Evolutionary conservation across 2,329 filamentous ascomycete species (phyloP), one percentile per base, ranked within the genome.

Genomic region (Trichoderma guizhouense): DNA sequence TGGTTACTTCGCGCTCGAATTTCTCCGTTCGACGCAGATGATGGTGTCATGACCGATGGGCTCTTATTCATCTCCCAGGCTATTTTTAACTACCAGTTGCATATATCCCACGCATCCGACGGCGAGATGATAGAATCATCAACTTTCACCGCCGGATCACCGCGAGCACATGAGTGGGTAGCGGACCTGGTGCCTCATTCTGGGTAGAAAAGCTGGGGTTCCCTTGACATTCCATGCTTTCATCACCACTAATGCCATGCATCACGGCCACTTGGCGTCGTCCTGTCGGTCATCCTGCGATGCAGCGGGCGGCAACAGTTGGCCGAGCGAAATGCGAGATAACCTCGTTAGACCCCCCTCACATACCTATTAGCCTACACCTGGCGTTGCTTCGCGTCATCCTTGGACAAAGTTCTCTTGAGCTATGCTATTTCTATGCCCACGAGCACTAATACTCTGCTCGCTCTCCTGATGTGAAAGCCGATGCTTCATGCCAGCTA

Each of bases 31-130:
- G 12, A 58, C 64, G 30, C 12, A 63, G 60, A 67, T 63, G 60
- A 60, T 64, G 34, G 58, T 73, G 39, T 73, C 65, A 71, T 57
- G 57, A 34, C 62, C 62, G 69, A 71, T 65, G 63, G 53, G 53
- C 55, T 58, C 39, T 65, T 47, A 64, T 58, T 64, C 28, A 58
- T 61, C 55, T 43, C 34, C 24, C 36, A 58, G 43, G 30, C 57
- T 68, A 68, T 72, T 72, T 69, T 58, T 68, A 68, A 69, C 57
- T 26, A 24, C 43, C 7, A 21, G 53, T 57, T 69, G 53, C 72
- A 69, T 71, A 67, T 57, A 60, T 57, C 30, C 63, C 64, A 70
- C 51, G 68, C 51, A 66, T 43, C 58, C 55, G 36, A 71, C 61
- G 55, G 69, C 51, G 39, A 30, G 68, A 72, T 28, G 47, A 72